Percentiles rank a stretch among this genome's conserved stretches.
phyloP scores from a whole-genome alignment of 768 basidiomycete genomes.

The Termitomyces sp. region DNA sequence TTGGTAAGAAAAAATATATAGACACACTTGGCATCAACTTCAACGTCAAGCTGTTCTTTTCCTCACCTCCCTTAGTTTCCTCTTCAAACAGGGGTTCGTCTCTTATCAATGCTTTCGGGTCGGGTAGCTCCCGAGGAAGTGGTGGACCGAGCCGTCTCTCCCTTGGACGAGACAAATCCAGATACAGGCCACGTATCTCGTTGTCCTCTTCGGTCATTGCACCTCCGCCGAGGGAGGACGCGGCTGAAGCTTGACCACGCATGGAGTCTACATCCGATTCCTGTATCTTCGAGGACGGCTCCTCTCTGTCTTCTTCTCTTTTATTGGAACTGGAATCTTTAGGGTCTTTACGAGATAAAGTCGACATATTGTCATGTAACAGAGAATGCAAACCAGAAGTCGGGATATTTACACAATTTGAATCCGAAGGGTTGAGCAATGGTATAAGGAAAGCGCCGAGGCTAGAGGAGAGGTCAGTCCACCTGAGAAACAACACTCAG shows the following conservation, averaged over 20 bases:
- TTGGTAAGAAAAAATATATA: neutral
- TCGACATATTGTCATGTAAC: neutral
- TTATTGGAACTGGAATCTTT: neutral
- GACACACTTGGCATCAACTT: conserved; percentile 8
- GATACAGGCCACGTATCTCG: conserved; percentile 5
- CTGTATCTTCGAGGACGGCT: conserved; percentile 16
- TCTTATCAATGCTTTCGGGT: conserved; percentile 39
- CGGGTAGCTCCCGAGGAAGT: conserved; percentile 8
- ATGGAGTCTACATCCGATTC: conserved; percentile 20
- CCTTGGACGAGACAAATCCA: neutral
- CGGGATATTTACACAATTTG: conserved; percentile 20
- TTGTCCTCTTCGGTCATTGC: neutral
- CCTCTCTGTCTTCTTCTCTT: neutral
- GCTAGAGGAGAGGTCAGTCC: conserved; percentile 18
- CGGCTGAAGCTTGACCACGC: conserved; percentile 10
- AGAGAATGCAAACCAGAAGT: conserved; percentile 12
- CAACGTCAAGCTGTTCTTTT: conserved; percentile 18
- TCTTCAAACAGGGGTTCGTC: conserved; percentile 55
- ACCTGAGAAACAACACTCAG: neutral
- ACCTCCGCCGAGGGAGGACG: neutral
- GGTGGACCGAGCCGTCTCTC: conserved; percentile 6
- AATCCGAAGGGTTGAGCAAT: conserved; percentile 16
- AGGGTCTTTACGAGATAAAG: neutral
- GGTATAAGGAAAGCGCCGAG: conserved; percentile 35
- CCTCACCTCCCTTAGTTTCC: conserved; percentile 16